Evolutionary conservation across 805 yeast genomes (phyloP).

Genomic region (Candida argentea): DNA sequence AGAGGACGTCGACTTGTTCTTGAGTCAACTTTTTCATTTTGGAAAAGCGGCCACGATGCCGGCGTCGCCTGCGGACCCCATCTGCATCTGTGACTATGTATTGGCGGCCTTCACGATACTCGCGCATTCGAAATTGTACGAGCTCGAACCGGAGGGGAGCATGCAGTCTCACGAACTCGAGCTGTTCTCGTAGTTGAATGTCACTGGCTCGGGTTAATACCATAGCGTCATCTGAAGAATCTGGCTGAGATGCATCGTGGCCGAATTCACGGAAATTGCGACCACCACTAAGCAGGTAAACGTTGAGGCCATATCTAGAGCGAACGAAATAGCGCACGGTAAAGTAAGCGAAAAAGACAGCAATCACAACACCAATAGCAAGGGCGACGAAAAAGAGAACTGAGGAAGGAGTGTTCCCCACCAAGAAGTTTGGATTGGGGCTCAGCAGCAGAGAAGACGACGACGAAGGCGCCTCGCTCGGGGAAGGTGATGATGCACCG

Average conservation of each 20-base stretch:
- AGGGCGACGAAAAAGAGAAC: slow-evolving; percentile 55
- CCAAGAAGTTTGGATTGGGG: slow-evolving; percentile 14
- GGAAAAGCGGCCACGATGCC: slow-evolving; percentile 28
- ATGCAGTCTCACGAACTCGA: slow-evolving; percentile 24
- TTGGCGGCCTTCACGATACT: background rate
- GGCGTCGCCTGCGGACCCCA: slow-evolving; percentile 27
- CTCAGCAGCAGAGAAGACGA: background rate
- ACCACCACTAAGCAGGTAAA: slow-evolving; percentile 17
- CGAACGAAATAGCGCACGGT: slow-evolving; percentile 51
- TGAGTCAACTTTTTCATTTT: slow-evolving; percentile 43
- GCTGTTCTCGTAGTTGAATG: slow-evolving; percentile 24
- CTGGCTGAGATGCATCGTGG: background rate
- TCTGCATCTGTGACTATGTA: background rate
- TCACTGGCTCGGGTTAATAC: slow-evolving; percentile 6
- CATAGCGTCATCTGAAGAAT: slow-evolving; percentile 1
- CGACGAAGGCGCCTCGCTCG: background rate
- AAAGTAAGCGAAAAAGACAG: slow-evolving; percentile 46
- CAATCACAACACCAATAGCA: slow-evolving; percentile 51
- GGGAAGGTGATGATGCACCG: background rate
- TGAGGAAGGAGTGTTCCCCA: slow-evolving; percentile 48
- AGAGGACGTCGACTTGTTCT: slow-evolving; percentile 49
- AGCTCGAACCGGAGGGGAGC: slow-evolving; percentile 14
- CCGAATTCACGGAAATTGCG: background rate
- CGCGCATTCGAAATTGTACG: background rate
- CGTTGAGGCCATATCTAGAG: slow-evolving; percentile 44